Base-by-base conservation (phyloP, 1,139 yeast genomes). In the Diutina rugosa region DNA sequence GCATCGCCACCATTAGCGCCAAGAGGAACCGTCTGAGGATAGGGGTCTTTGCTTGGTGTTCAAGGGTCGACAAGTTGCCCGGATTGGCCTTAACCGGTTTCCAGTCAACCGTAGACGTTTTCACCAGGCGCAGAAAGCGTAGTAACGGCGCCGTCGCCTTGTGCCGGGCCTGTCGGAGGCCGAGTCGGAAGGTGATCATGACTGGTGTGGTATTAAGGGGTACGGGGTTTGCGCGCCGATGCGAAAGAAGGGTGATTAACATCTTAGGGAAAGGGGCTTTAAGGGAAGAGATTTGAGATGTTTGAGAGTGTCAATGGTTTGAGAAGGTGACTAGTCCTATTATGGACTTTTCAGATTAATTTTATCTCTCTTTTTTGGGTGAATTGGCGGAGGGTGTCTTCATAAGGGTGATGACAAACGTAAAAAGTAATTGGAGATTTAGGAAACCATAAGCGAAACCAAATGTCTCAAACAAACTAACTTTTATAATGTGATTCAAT, bases 81-180 rank as follows among this genome's bases (percentile, higher is more conserved):
- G 73, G 78, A 14, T 75, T 71, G 0, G 89, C 75, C 61, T 74
- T 80, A 59, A 88, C 75, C 1, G 96, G 96, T 64, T 83, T 80
- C 96, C 96, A 88, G 67, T 89, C 96, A 30, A 87, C 80, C 35
- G 85, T 84, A 1, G 93, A 84, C 0, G 95, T 87, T 61, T 83
- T 83, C 52, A 74, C 74, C 26, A 6, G n/a, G 8, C 53, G 53
- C 30, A 10, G 14, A 35, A 35, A 35, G n/a, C 41, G 12, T n/a
- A 35, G 41, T 5, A 35, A 9, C n/a, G 41, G 10, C 2, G 41
- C n/a, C n/a, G 41, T 35, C 10, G 5, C 41, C n/a, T 12, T 10
- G 41, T 12, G 6, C 41, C n/a, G 14, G 4, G 41, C 41, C 10
- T 12, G 14, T 21, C 14, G 41, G 41, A 35, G 41, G n/a, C 41